A percentile compares a stretch with the other conserved stretches of the same genome.
Conservation (phyloP, 2,329 filamentous ascomycete genomes). For the Catunica adiposa region DNA sequence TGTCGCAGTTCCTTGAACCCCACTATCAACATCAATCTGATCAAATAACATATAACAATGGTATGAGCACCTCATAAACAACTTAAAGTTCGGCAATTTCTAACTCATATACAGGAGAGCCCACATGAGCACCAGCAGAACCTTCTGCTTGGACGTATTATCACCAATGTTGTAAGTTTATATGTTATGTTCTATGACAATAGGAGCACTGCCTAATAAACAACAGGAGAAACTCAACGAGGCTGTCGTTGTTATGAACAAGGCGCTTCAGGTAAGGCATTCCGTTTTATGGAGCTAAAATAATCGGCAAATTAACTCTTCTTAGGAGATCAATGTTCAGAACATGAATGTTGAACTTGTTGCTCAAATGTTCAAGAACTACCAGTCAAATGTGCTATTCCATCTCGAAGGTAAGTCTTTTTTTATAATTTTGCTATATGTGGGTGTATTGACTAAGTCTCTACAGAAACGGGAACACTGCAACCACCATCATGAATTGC, state of each 20-base stretch:
- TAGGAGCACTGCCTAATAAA: conserved; percentile 11
- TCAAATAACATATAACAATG: conserved; percentile 3
- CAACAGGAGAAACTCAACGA: conserved; percentile 90
- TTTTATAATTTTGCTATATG: not conserved
- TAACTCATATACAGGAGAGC: conserved; percentile 47
- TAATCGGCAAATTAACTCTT: not conserved
- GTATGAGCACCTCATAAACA: not conserved
- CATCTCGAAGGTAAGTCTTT: conserved; percentile 70
- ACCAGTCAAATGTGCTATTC: conserved; percentile 93
- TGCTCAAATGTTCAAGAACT: conserved; percentile 99
- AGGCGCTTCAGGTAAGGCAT: conserved; percentile 57
- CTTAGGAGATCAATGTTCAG: conserved; percentile 86
- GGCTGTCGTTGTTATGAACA: conserved; percentile 82
- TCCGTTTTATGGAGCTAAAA: not conserved
- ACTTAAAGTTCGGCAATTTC: not conserved
- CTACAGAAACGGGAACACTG: conserved; percentile 61
- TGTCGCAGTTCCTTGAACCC: not conserved
- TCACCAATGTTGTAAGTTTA: conserved; percentile 77
- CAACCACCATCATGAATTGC: conserved; percentile 53
- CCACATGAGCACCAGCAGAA: conserved; percentile 97
- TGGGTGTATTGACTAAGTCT: conserved; percentile 14
- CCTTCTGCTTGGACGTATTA: conserved; percentile 81
- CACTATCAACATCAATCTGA: not conserved
- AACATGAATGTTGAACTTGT: conserved; percentile 99
- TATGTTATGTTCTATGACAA: not conserved